Evolutionary conservation across 352 stramenopile species (phyloP).

Genomic region (Phytopythium oedochilum): DNA sequence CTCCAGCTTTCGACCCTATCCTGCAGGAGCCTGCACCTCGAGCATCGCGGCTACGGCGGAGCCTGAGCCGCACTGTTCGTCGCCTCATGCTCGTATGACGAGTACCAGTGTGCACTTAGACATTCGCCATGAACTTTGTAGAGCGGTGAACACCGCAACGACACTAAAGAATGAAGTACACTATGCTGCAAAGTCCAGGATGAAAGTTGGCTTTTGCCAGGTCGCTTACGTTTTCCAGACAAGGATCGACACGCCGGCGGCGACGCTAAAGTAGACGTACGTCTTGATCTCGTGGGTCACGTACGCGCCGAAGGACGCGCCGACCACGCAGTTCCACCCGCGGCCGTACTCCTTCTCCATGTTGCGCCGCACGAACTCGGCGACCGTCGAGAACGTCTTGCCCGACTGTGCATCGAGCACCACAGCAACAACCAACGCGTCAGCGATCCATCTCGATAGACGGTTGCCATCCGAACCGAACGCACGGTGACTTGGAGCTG

Average conservation of each 20-base stretch:
- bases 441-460: no score
- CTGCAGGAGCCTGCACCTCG: constrained; percentile 4
- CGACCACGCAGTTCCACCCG: constrained; percentile 93
- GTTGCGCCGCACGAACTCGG: constrained; percentile 87
- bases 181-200: no score
- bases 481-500: constrained; percentile 79
- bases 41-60: constrained; percentile 11
- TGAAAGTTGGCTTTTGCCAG: no score
- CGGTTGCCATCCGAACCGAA: no score
- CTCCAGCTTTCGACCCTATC: background rate
- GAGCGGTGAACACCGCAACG: no score
- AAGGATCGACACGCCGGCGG: constrained; percentile 88
- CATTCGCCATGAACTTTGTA: no score
- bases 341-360: constrained; percentile 92
- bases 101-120: background rate
- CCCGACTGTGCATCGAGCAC: constrained; percentile 39
- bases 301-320: constrained; percentile 89
- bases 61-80: constrained; percentile 33
- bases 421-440: background rate
- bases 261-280: constrained; percentile 94
- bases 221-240: constrained; percentile 88
- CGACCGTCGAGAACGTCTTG: constrained; percentile 91
- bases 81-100: constrained; percentile 45
- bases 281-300: constrained; percentile 96
- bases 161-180: background rate